Percentiles rank a stretch among this genome's conserved stretches.
Conservation (phyloP, 805 yeast genomes). For the Starmerella geochares region DNA sequence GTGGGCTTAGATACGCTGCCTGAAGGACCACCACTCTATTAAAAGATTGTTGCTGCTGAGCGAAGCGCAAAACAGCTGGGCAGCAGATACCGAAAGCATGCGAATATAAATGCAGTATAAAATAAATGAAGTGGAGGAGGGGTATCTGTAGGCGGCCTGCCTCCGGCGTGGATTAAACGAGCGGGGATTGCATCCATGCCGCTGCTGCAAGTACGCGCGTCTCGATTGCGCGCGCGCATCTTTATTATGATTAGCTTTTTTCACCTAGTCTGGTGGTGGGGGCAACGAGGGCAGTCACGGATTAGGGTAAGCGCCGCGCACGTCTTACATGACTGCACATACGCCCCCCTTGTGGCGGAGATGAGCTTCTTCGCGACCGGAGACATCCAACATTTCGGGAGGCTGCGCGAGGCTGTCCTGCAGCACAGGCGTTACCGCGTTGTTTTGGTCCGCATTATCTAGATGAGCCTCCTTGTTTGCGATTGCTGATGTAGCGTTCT, state of each 20-base stretch:
- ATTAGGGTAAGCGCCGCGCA: background rate
- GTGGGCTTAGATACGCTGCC: background rate
- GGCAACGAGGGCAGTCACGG: background rate
- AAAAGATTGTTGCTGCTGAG: background rate
- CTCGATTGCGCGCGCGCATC: background rate
- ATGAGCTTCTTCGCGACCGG: background rate
- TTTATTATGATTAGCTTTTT: background rate
- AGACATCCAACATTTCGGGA: slow-evolving; percentile 14
- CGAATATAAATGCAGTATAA: background rate
- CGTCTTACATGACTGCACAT: slow-evolving; percentile 5
- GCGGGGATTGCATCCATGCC: no score
- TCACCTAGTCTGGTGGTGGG: background rate
- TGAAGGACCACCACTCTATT: background rate
- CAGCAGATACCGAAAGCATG: no score
- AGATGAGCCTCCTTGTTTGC: background rate
- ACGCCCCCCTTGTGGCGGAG: background rate
- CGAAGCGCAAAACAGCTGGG: background rate
- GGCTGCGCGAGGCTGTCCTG: slow-evolving; percentile 9
- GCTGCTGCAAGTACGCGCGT: no score
- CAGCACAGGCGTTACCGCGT: slow-evolving; percentile 4
- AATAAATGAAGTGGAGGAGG: background rate
- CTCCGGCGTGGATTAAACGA: no score
- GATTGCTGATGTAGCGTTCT: background rate
- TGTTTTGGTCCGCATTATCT: background rate
- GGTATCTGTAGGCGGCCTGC: background rate